Evolutionary conservation across 129 eudicot species (phyloP).

Genomic region (Flaveria sonorensis): DNA sequence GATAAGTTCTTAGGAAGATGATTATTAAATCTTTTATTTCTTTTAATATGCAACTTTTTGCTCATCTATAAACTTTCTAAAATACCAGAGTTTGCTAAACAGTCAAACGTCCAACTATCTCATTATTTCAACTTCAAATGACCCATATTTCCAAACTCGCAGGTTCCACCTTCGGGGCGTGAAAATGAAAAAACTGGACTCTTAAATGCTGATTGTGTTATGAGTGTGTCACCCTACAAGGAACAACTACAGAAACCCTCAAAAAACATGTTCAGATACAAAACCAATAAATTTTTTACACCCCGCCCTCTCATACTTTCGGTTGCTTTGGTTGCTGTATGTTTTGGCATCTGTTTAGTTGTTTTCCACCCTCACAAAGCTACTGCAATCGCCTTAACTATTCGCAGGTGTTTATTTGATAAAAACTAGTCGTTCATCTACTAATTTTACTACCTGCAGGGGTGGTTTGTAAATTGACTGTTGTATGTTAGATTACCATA

Average conservation of each 20-base stretch:
- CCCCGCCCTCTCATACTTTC: conserved; percentile 53
- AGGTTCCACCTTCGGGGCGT: conserved; percentile 38
- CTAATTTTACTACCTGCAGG: conserved; percentile 22
- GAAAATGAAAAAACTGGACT: conserved; percentile 44
- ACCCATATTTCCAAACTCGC: background rate
- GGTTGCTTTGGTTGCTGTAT: conserved; percentile 52
- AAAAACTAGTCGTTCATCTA: conserved; percentile 20
- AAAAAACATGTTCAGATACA: conserved; percentile 22
- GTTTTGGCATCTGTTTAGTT: conserved; percentile 79
- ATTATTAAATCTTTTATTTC: background rate
- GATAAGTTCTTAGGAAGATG: background rate
- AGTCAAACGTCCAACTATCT: background rate
- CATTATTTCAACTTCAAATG: background rate
- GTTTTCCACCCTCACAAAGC: conserved; percentile 70
- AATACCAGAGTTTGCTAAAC: background rate
- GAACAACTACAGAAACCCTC: conserved; percentile 40
- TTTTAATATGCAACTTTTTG: background rate
- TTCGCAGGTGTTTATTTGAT: conserved; percentile 72
- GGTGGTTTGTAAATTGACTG: conserved; percentile 34
- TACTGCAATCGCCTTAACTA: conserved; percentile 54
- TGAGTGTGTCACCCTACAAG: conserved; percentile 45
- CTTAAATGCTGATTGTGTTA: conserved; percentile 47
- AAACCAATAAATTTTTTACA: conserved; percentile 26
- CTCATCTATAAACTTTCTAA: background rate
- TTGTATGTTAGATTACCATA: conserved; percentile 33